Evolutionary conservation across 139 green algal genomes (phyloP), one percentile per base, ranked within the genome.

Genomic region (Haematococcus sp.): DNA sequence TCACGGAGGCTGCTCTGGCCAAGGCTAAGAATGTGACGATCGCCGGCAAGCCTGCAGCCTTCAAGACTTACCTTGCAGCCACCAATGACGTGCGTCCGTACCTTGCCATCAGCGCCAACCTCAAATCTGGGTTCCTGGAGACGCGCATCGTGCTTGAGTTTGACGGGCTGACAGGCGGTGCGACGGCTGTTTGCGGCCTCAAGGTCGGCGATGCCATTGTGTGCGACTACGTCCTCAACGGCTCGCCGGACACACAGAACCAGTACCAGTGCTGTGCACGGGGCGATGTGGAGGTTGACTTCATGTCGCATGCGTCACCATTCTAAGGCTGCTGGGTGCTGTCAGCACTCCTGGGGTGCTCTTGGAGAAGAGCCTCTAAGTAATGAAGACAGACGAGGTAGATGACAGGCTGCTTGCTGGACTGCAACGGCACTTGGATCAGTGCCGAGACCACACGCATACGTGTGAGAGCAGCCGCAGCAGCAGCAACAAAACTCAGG

Each of bases 261-360:
- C 7, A 49, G 40, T 68, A 68, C 61, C 61, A 68, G 61, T 68
- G 61, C 32, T 68, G 61, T 31, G 61, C 61, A 51, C 31, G 32
- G 2, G 61, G 61, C 2, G 61, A 68, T 31, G 61, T 68, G 17
- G 32, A 19, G 4, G 61, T 68, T 5, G 61, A 49, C 40, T 49
- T 49, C 40, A 49, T 49, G 7, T 49, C 40, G 40, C 40, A 49
- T 11, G 40, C 7, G 40, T 11, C 7, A 11, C 40, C 40, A 11
- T 49, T 49, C 40, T 49, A 49, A 49, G 40, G 7, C 7, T 11
- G 40, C 40, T 49, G n/a, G n/a, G n/a, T n/a, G n/a, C n/a, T n/a
- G n/a, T n/a, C n/a, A n/a, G n/a, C n/a, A n/a, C n/a, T n/a, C n/a
- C n/a, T n/a, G n/a, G n/a, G n/a, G n/a, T n/a, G n/a, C n/a, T n/a